A percentile compares a stretch with the other conserved stretches of the same genome.
Evolutionary conservation across 257 asterid genomes (phyloP).

Genomic region (Nicotiana paniculata): DNA sequence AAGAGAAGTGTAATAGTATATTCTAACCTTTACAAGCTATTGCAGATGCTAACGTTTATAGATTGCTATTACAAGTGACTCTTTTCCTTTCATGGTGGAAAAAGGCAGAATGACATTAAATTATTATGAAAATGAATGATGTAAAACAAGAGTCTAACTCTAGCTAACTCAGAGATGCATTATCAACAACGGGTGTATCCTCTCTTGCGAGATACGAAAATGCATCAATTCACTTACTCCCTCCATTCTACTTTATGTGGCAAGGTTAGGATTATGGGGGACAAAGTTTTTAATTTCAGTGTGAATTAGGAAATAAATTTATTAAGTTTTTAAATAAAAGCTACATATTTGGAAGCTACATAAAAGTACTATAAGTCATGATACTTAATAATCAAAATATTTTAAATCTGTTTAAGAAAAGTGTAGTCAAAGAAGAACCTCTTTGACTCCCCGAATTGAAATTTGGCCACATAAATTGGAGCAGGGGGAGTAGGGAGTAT

Average conservation of each 20-base stretch:
- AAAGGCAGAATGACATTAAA: not conserved
- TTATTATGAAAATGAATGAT: not conserved
- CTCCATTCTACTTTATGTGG: too few relatives aligned
- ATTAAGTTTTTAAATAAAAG: too few relatives aligned
- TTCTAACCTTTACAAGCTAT: not conserved
- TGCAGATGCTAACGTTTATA: not conserved
- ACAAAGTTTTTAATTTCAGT: too few relatives aligned
- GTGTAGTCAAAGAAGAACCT: too few relatives aligned
- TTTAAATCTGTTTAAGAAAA: too few relatives aligned
- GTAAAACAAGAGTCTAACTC: not conserved
- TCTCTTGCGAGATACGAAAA: not conserved
- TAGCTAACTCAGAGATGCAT: not conserved
- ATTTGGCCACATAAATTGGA: too few relatives aligned
- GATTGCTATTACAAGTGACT: not conserved
- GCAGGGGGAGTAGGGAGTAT: not conserved
- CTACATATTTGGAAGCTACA: too few relatives aligned
- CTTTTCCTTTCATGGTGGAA: not conserved
- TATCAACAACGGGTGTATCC: not conserved
- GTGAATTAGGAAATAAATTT: too few relatives aligned
- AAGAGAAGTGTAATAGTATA: not conserved
- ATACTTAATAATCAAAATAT: too few relatives aligned
- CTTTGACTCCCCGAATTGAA: too few relatives aligned
- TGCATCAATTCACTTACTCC: not conserved
- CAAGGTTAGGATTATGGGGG: too few relatives aligned
- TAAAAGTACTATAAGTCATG: too few relatives aligned